Evolutionary conservation across 129 eudicot species (phyloP).

Genomic region (Smallanthus sonchifolius): DNA sequence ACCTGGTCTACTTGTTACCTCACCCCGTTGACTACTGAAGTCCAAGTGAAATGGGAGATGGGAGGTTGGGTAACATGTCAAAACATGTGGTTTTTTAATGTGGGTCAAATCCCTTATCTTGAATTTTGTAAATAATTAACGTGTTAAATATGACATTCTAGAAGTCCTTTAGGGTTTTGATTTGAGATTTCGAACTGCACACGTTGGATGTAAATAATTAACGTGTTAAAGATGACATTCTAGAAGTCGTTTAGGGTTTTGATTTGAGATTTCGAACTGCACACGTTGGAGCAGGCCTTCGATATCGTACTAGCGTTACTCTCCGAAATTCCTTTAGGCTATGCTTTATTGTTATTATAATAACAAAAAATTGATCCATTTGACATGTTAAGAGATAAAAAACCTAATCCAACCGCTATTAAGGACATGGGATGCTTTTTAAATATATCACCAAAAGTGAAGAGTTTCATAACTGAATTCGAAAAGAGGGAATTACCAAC

Average conservation of each 20-base stretch:
- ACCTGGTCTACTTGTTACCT: too few relatives aligned
- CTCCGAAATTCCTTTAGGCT: slow-evolving; percentile 58
- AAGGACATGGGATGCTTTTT: too few relatives aligned
- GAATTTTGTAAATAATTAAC: background rate
- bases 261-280: slow-evolving; percentile 56
- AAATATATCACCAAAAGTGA: too few relatives aligned
- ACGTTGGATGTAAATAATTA: slow-evolving; percentile 21
- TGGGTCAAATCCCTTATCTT: background rate
- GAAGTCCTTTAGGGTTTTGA: slow-evolving; percentile 64
- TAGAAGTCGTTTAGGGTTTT: slow-evolving; percentile 64
- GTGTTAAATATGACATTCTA: slow-evolving; percentile 31
- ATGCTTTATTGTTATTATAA: background rate
- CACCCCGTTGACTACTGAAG: background rate
- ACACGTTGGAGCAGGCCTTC: slow-evolving; percentile 52
- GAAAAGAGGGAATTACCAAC: too few relatives aligned
- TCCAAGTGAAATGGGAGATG: background rate
- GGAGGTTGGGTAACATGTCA: too few relatives aligned
- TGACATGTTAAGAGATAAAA: background rate
- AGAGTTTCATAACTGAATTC: too few relatives aligned
- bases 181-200: slow-evolving; percentile 53
- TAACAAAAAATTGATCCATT: background rate
- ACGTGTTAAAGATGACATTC: slow-evolving; percentile 23
- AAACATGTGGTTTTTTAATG: too few relatives aligned
- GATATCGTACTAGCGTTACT: slow-evolving; percentile 35
- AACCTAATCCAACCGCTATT: too few relatives aligned